phyloP scores from a whole-genome alignment of 192 early-diverging fungal genomes.

The Borealophlyctis nickersoniae region DNA sequence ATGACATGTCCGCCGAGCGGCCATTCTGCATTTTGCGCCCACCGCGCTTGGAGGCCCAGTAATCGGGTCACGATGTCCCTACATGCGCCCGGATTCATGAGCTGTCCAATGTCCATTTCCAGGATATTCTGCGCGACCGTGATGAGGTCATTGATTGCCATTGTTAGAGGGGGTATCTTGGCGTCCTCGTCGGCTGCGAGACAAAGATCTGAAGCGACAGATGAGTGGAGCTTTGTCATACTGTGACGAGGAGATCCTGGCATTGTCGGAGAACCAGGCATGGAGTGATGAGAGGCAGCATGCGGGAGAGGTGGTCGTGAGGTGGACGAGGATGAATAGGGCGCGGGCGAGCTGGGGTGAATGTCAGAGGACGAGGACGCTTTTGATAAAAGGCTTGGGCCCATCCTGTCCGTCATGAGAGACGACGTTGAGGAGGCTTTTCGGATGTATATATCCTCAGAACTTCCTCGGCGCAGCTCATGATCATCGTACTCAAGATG shows the following conservation, averaged over 20 bases:
- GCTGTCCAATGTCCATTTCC: conserved; percentile 55
- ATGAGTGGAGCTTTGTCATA: conserved; percentile 7
- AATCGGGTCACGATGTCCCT: conserved; percentile 58
- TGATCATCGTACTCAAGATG: conserved; percentile 34
- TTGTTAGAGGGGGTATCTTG: conserved; percentile 43
- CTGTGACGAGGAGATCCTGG: background rate
- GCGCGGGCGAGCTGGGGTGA: background rate
- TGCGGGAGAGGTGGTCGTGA: no score
- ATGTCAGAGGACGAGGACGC: no score
- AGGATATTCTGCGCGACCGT: conserved; percentile 68
- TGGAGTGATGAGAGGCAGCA: no score
- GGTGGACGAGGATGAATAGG: background rate
- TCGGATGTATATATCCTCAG: conserved; percentile 2
- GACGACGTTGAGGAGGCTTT: background rate
- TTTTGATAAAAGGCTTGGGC: no score
- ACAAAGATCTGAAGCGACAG: conserved; percentile 23
- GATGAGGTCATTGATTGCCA: conserved; percentile 66
- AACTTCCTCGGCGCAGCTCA: no score
- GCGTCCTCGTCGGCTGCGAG: conserved; percentile 28
- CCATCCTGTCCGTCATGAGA: conserved; percentile 9
- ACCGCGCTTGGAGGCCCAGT: conserved; percentile 56
- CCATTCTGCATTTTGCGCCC: conserved; percentile 66
- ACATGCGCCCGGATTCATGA: conserved; percentile 61
- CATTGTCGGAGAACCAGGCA: conserved; percentile 25
- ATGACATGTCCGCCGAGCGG: conserved; percentile 54